Conservation (phyloP, 2,329 filamentous ascomycete species). For the Penicillium freii region DNA sequence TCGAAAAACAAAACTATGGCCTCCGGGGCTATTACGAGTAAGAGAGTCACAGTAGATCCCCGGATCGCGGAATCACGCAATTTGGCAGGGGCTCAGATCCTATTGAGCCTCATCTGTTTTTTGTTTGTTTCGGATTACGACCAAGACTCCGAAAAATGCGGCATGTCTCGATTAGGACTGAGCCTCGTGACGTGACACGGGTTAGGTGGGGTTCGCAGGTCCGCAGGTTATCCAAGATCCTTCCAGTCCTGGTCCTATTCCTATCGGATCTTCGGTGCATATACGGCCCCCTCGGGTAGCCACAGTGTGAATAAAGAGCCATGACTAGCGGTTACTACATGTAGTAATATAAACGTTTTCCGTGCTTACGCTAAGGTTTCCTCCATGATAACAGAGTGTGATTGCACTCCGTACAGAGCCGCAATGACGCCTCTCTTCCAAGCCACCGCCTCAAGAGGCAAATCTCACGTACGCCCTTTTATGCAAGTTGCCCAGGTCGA, state of each 20-base stretch:
- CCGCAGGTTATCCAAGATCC: neutral
- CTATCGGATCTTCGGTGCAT: neutral
- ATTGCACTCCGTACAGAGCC: neutral
- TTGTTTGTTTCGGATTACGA: neutral
- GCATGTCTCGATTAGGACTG: neutral
- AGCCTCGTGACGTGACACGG: neutral
- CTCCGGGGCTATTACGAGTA: neutral
- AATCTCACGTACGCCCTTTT: neutral
- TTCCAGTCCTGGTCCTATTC: neutral
- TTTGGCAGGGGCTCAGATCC: neutral
- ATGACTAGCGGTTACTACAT: too few relatives aligned
- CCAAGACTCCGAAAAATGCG: neutral
- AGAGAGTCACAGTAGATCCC: neutral
- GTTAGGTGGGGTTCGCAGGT: neutral
- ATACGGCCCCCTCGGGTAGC: neutral
- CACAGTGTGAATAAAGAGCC: neutral
- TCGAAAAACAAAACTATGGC: neutral
- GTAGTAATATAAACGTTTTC: too few relatives aligned
- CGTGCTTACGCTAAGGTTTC: too few relatives aligned
- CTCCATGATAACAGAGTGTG: neutral
- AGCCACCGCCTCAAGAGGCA: constrained; percentile 2
- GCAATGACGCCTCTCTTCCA: neutral
- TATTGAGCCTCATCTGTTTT: neutral
- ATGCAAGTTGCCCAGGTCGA: neutral
- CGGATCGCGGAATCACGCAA: neutral